phyloP scores from a whole-genome alignment of 305 asterid species.

The Fraxinus xanthoxyloides region DNA sequence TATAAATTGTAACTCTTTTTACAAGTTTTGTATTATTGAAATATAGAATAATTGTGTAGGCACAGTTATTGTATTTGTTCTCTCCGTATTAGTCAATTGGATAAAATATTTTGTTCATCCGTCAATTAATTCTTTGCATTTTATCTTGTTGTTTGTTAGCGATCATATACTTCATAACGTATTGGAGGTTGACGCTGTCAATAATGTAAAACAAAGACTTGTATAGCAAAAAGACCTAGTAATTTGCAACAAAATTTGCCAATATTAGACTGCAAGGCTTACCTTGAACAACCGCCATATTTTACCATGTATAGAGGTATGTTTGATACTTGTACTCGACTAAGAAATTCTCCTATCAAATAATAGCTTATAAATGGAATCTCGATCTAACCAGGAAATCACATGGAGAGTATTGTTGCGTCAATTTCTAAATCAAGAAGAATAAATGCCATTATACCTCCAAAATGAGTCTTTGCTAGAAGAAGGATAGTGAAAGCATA shows the following conservation, averaged over 20 bases:
- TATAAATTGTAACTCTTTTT: no score
- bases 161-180: no score
- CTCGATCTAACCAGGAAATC: constrained; percentile 8
- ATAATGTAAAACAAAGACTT: not conserved
- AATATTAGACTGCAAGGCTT: not conserved
- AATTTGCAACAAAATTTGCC: not conserved
- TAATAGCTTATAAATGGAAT: not conserved
- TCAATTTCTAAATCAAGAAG: constrained; percentile 9
- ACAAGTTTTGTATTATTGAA: no score
- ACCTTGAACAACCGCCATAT: not conserved
- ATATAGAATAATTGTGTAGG: no score
- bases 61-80: no score
- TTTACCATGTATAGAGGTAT: not conserved
- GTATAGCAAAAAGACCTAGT: not conserved
- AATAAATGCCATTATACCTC: not conserved
- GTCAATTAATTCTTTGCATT: no score
- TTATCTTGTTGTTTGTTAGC: no score
- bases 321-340: constrained; percentile 2
- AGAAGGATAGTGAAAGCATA: constrained; percentile 5
- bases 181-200: not conserved
- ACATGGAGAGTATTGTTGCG: not conserved
- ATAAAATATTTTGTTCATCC: no score
- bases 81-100: no score
- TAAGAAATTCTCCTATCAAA: not conserved
- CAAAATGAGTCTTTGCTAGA: constrained; percentile 7